Percentiles rank a stretch among this genome's conserved stretches.
phyloP scores from a whole-genome alignment of 495 filamentous ascomycete species.

The Hypoxylon rickii region DNA sequence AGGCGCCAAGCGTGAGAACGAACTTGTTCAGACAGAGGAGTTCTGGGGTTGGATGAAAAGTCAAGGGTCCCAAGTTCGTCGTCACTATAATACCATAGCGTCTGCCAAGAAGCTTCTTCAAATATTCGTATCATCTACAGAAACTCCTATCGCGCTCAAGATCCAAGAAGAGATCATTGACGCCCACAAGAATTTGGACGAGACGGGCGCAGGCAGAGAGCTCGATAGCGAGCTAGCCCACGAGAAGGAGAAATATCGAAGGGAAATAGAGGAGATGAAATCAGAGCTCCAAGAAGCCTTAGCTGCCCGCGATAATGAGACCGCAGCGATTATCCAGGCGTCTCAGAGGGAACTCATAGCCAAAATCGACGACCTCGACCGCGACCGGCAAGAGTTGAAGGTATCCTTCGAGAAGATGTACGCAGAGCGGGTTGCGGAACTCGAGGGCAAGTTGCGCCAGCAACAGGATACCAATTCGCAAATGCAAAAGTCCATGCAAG shows the following conservation, averaged over 20 bases:
- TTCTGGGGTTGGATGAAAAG: conserved; percentile 46
- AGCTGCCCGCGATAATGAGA: conserved; percentile 18
- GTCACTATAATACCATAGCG: conserved; percentile 31
- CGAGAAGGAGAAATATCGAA: conserved; percentile 20
- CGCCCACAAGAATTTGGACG: conserved; percentile 21
- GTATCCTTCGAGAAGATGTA: background rate
- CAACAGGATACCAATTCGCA: no score
- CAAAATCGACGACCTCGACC: background rate
- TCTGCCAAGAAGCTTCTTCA: conserved; percentile 38
- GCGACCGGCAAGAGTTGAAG: background rate
- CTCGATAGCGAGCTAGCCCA: conserved; percentile 26
- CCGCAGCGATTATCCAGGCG: background rate
- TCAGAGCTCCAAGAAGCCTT: conserved; percentile 28
- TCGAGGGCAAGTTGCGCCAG: background rate
- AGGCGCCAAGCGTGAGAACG: conserved; percentile 35
- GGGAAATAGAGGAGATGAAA: conserved; percentile 26
- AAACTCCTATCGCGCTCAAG: conserved; percentile 17
- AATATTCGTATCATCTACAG: conserved; percentile 2
- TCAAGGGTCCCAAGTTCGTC: conserved; percentile 25
- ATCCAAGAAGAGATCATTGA: conserved; percentile 41
- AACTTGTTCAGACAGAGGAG: conserved; percentile 36
- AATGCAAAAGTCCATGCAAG: no score
- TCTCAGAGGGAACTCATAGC: background rate
- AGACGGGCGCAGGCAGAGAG: conserved; percentile 38
- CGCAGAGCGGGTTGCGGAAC: background rate